Base-by-base conservation (phyloP, 1,284 basidiomycete species). In the Moniliella sp. region DNA sequence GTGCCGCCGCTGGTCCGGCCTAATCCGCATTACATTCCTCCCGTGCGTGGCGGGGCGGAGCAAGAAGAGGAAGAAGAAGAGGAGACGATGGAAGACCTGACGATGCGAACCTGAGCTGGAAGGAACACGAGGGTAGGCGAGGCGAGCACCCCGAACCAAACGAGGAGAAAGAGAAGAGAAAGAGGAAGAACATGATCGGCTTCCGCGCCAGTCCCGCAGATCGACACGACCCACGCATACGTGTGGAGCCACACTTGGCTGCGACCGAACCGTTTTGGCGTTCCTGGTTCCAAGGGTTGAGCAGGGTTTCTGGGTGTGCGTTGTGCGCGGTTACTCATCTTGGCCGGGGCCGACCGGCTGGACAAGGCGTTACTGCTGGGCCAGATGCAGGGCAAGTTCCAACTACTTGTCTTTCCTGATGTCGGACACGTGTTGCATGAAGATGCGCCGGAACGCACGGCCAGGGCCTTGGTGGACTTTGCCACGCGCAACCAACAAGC, bases 291-390 rank as follows among this genome's bases (percentile, higher is more conserved):
- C 66, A 67, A 2, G 76, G 76, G 0, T 67, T 97, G 0, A 86
- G 62, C 63, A 13, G 68, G 70, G 15, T 97, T 97, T 62, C 66
- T 94, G 3, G 59, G 67, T 0, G 71, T 74, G 0, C 70, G 74
- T 11, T 72, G 79, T 0, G 84, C 84, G 0, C 73, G 84, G 10
- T 62, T 97, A 16, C 69, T 97, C 17, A 70, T 94, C 3, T 68
- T 97, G 8, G 88, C 91, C 0, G 86, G 86, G 0, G 76, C 84
- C 5, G 88, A 97, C 49, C 67, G 84, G 5, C 70, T 97, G 2
- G 91, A 97, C 57, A 77, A 73, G 45, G 75, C 81, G 43, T 68
- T 97, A 25, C 93, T 91, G 78, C 86, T 97, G 30, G 91, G 84
- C 0, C 88, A 97, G 62, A 94, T 97, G 88, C 63, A 63, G 39